phyloP scores from a whole-genome alignment of 2,329 filamentous ascomycete genomes.

The Sodiomyces alkalinus region DNA sequence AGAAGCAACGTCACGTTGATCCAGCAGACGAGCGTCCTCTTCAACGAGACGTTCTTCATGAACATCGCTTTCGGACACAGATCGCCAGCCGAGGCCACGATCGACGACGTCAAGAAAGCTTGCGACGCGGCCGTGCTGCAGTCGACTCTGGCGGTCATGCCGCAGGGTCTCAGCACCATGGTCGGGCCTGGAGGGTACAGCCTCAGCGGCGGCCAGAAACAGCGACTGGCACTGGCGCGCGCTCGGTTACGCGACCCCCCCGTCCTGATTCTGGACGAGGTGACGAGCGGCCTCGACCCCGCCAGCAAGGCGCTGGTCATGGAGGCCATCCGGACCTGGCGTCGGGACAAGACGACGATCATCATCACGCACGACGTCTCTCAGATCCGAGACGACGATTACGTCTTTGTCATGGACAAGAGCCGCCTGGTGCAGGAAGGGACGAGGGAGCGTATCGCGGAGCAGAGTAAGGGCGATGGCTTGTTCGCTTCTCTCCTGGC shows the following conservation, averaged over 20 bases:
- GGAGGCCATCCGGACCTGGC: slow-evolving; percentile 62
- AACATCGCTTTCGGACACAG: slow-evolving; percentile 63
- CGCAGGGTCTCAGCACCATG: slow-evolving; percentile 54
- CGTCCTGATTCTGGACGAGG: slow-evolving; percentile 76
- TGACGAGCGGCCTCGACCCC: slow-evolving; percentile 75
- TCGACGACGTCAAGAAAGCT: slow-evolving; percentile 42
- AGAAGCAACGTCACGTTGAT: slow-evolving; percentile 64
- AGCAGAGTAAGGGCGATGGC: slow-evolving; percentile 22
- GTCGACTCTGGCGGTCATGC: slow-evolving; percentile 49
- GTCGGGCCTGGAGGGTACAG: slow-evolving; percentile 55
- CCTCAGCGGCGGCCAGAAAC: slow-evolving; percentile 74
- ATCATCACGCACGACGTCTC: slow-evolving; percentile 83
- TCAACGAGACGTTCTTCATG: slow-evolving; percentile 61
- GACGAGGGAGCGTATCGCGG: slow-evolving; percentile 38
- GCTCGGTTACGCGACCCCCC: slow-evolving; percentile 63
- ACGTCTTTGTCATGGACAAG: slow-evolving; percentile 63
- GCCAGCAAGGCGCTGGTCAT: slow-evolving; percentile 53
- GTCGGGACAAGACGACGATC: slow-evolving; percentile 70
- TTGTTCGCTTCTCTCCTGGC: slow-evolving; percentile 29
- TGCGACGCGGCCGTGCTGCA: slow-evolving; percentile 55
- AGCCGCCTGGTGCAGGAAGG: slow-evolving; percentile 57
- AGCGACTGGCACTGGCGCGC: slow-evolving; percentile 67
- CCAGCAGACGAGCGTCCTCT: slow-evolving; percentile 69
- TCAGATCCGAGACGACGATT: slow-evolving; percentile 59
- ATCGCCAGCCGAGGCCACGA: slow-evolving; percentile 29